These are phyloP conservation scores for Pleurotus sapidus DNA, from an alignment of 768 basidiomycete genomes.

Conservation along the genomic window DNA sequence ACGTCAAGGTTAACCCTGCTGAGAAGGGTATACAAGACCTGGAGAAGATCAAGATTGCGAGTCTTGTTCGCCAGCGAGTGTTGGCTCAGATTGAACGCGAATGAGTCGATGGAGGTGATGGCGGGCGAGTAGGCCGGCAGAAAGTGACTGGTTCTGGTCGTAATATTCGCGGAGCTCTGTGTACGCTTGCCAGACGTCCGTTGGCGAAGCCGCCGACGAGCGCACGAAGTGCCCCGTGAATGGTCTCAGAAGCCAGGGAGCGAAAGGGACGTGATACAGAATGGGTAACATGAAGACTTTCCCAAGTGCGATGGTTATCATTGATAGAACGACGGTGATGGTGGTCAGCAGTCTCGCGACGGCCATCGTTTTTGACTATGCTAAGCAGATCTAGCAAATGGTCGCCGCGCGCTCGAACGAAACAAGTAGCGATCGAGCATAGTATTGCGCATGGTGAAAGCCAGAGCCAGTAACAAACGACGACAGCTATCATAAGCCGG, in stretches of 20 bases:
- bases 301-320: constrained; percentile 41
- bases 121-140: constrained; percentile 29
- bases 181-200: constrained; percentile 42
- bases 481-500: constrained; percentile 60
- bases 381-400: constrained; percentile 23
- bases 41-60: no score
- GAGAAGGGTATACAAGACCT: no score
- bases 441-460: constrained; percentile 54
- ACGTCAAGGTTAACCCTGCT: no score
- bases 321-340: constrained; percentile 33
- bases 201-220: constrained; percentile 47
- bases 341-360: constrained; percentile 39
- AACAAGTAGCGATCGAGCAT: constrained; percentile 60
- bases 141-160: constrained; percentile 14
- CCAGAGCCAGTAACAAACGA: constrained; percentile 48
- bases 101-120: constrained; percentile 60
- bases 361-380: constrained; percentile 23
- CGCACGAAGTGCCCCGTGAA: constrained; percentile 63
- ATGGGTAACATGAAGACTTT: constrained; percentile 51
- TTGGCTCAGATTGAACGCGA: constrained; percentile 47
- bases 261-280: constrained; percentile 50
- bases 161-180: constrained; percentile 28
- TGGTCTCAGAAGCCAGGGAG: constrained; percentile 50
- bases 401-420: constrained; percentile 20
- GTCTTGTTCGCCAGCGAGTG: no score